Evolutionary conservation across 1,284 basidiomycete genomes (phyloP).

Genomic region (Boletus semigastroideus): DNA sequence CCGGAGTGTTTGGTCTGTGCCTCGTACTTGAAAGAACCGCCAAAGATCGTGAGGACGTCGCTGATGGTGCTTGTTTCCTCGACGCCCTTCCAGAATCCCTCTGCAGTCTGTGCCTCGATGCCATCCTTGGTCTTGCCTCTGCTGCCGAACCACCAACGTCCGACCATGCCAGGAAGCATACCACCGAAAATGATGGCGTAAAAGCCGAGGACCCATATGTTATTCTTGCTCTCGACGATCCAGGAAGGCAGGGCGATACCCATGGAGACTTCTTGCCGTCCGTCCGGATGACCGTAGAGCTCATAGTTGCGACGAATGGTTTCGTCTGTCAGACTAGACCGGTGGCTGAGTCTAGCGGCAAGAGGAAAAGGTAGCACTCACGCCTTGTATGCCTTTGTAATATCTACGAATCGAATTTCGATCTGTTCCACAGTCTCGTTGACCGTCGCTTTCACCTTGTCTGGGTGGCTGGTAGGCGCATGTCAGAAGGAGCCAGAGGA

Average conservation of each 20-base stretch:
- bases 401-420: conserved; percentile 84
- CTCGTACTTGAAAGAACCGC: conserved; percentile 74
- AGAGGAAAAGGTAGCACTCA: conserved; percentile 36
- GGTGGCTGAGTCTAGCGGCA: neutral
- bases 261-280: conserved; percentile 91
- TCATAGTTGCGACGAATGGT: conserved; percentile 90
- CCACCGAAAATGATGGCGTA: conserved; percentile 91
- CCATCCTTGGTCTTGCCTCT: conserved; percentile 92
- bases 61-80: conserved; percentile 79
- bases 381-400: conserved; percentile 99
- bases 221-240: conserved; percentile 93
- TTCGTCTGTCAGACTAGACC: conserved; percentile 83
- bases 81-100: conserved; percentile 86
- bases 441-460: conserved; percentile 85
- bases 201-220: conserved; percentile 83
- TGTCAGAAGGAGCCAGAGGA: conserved; percentile 3
- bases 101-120: conserved; percentile 81
- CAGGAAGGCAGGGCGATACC: conserved; percentile 95
- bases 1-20: conserved; percentile 34
- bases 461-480: conserved; percentile 74
- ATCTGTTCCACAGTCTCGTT: conserved; percentile 92
- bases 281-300: conserved; percentile 94
- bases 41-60: conserved; percentile 75
- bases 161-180: conserved; percentile 74
- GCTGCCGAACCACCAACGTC: conserved; percentile 98